These are phyloP conservation scores for Melaleuca quinquenervia DNA, from an alignment of 345 rosid genomes.

Conservation along the genomic window DNA sequence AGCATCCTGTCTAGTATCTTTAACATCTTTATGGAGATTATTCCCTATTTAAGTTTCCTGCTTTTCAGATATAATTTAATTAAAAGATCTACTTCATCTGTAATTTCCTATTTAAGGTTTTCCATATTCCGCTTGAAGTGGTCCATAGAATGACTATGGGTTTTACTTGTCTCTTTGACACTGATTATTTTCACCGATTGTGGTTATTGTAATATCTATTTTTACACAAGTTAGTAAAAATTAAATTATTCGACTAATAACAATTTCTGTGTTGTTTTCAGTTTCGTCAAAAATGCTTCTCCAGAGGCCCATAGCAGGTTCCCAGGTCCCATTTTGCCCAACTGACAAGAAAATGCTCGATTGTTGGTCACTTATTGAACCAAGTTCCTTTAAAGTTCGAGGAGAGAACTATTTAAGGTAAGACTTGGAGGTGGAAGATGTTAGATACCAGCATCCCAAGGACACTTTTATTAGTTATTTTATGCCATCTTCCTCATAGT, in stretches of 20 bases:
- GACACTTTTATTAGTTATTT: not conserved
- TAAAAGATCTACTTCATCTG: not conserved
- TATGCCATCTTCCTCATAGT: not conserved
- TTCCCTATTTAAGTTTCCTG: not conserved
- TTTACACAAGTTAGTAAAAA: not conserved
- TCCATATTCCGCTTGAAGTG: not conserved
- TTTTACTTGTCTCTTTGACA: not conserved
- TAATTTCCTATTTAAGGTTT: not conserved
- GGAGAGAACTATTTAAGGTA: conserved; percentile 43
- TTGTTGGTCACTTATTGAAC: conserved; percentile 44
- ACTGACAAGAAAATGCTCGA: conserved; percentile 35
- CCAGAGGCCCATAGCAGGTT: conserved; percentile 45
- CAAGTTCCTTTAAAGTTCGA: conserved; percentile 41
- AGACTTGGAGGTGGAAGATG: not conserved
- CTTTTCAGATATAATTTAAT: not conserved
- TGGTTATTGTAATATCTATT: not conserved
- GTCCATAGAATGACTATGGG: not conserved
- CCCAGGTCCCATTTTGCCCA: conserved; percentile 39
- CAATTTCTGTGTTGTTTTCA: conserved; percentile 16
- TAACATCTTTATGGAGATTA: not conserved
- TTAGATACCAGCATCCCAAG: not conserved
- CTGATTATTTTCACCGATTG: not conserved
- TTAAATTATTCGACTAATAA: not conserved
- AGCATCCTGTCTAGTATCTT: not conserved
- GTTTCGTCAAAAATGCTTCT: conserved; percentile 62